A percentile compares a stretch with the other conserved stretches of the same genome.
phyloP scores from a whole-genome alignment of 129 eudicot species.

The Apium graveolens region DNA sequence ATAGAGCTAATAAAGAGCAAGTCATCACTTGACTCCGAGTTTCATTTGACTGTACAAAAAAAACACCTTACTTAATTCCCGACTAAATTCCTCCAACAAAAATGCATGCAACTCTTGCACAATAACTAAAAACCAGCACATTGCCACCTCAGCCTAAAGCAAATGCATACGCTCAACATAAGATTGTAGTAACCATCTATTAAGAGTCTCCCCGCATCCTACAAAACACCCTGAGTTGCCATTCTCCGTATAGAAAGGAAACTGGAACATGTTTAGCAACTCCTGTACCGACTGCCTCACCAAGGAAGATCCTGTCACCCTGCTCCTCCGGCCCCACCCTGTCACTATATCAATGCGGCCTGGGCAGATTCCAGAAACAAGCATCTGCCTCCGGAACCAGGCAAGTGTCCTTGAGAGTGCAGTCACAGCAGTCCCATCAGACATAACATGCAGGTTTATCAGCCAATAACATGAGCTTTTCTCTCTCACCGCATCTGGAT shows the following conservation, averaged over 20 bases:
- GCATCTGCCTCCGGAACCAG: slow-evolving; percentile 73
- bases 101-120: not conserved
- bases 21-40: not conserved
- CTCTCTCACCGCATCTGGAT: slow-evolving; percentile 81
- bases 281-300: slow-evolving; percentile 88
- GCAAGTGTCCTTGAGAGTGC: slow-evolving; percentile 96
- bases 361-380: slow-evolving; percentile 59
- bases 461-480: slow-evolving; percentile 91
- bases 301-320: slow-evolving; percentile 82
- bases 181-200: slow-evolving; percentile 70
- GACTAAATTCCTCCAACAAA: slow-evolving; percentile 10
- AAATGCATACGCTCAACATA: slow-evolving; percentile 96
- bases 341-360: slow-evolving; percentile 88
- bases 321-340: slow-evolving; percentile 96
- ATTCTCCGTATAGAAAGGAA: slow-evolving; percentile 72
- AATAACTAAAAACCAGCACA: not conserved
- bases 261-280: slow-evolving; percentile 52
- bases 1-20: not conserved
- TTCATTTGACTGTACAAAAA: not conserved
- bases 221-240: slow-evolving; percentile 96
- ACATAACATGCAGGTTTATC: slow-evolving; percentile 93
- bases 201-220: slow-evolving; percentile 91
- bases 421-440: slow-evolving; percentile 94
- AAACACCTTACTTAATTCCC: not conserved
- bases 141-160: slow-evolving; percentile 31